Evolutionary conservation across 257 asterid species (phyloP).

Genomic region (Solanum dulcamara): DNA sequence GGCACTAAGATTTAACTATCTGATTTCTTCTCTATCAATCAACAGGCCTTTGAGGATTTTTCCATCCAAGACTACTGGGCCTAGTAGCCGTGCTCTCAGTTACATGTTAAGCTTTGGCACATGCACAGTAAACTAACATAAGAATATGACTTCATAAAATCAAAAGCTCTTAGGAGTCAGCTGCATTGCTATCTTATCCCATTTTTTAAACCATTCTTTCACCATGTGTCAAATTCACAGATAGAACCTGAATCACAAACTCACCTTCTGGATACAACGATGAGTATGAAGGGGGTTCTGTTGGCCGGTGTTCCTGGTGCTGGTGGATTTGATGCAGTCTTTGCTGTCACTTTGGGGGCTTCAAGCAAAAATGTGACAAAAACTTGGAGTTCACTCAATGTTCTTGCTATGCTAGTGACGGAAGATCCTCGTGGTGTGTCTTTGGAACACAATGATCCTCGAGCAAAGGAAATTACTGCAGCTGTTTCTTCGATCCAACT

Average conservation of each 20-base stretch:
- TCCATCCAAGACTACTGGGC: neutral
- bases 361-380: slow-evolving; percentile 48
- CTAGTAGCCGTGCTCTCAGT: neutral
- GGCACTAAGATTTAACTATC: neutral
- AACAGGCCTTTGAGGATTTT: neutral
- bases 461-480: slow-evolving; percentile 35
- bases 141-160: neutral
- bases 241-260: slow-evolving; percentile 97
- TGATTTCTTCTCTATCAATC: neutral
- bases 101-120: neutral
- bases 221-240: slow-evolving; percentile 25
- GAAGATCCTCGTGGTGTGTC: slow-evolving; percentile 87
- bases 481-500: slow-evolving; percentile 41
- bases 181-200: neutral
- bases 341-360: slow-evolving; percentile 70
- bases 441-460: slow-evolving; percentile 68
- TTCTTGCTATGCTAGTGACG: slow-evolving; percentile 76
- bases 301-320: slow-evolving; percentile 99
- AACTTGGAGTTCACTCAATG: slow-evolving; percentile 70
- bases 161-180: neutral
- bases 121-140: neutral
- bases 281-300: slow-evolving; percentile 73
- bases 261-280: slow-evolving; percentile 61
- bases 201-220: neutral
- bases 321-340: slow-evolving; percentile 96